phyloP scores from a whole-genome alignment of 495 filamentous ascomycete genomes.

The Amorphotheca resinae region DNA sequence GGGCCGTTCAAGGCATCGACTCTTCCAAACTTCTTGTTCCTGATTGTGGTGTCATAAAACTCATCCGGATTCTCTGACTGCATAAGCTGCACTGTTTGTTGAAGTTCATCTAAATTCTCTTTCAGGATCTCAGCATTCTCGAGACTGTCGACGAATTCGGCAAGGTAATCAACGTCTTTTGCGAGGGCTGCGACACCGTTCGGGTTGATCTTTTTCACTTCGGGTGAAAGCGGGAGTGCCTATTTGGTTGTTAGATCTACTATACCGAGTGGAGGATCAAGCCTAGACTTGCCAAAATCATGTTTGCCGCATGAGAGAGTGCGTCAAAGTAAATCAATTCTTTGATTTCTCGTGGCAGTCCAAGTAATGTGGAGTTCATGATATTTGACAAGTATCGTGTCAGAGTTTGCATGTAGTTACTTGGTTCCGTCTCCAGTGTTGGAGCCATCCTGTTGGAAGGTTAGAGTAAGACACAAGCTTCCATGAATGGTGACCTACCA shows the following conservation, averaged over 20 bases:
- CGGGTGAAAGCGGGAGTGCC: constrained; percentile 69
- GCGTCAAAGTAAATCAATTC: constrained; percentile 97
- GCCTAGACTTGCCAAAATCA: constrained; percentile 59
- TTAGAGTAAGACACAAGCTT: background rate
- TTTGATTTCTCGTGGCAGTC: constrained; percentile 87
- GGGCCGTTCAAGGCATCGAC: constrained; percentile 87
- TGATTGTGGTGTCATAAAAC: constrained; percentile 76
- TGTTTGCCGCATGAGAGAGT: constrained; percentile 74
- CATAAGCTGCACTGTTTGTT: constrained; percentile 71
- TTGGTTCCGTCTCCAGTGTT: constrained; percentile 52
- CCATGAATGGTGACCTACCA: constrained; percentile 44
- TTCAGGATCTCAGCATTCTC: constrained; percentile 64
- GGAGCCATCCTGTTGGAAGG: constrained; percentile 41
- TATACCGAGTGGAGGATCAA: background rate
- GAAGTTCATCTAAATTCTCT: constrained; percentile 80
- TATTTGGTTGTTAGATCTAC: constrained; percentile 19
- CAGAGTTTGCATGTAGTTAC: constrained; percentile 87
- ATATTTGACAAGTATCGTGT: constrained; percentile 91
- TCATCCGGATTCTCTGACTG: constrained; percentile 81
- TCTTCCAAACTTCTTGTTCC: constrained; percentile 84
- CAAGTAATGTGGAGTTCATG: constrained; percentile 86
- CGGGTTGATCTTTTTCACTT: constrained; percentile 74
- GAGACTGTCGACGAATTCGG: constrained; percentile 72
- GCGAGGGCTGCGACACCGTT: constrained; percentile 71
- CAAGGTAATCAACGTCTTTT: constrained; percentile 70